Evolutionary conservation across 2,329 filamentous ascomycete species (phyloP), one percentile per base, ranked within the genome.

Genomic region (Penicillium sp.): DNA sequence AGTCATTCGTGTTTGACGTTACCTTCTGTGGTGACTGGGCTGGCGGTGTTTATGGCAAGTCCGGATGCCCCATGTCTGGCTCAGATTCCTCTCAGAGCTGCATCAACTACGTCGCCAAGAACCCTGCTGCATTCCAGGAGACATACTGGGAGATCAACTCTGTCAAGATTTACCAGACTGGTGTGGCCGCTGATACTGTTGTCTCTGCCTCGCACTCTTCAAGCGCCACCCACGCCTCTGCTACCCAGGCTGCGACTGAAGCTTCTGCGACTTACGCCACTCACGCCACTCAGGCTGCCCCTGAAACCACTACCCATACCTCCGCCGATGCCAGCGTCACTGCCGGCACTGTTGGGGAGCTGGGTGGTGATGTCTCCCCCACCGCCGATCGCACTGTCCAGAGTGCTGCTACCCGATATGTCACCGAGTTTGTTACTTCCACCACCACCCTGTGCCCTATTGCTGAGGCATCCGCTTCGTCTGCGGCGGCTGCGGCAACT

Each of bases 101-200:
- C 77, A 74, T 87, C 39, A 85, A 86, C 35, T 96, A 86, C 72
- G 92, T 96, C 27, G 82, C 82, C 46, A 77, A 82, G 62, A 89
- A 94, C 73, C 89, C 92, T 0, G 70, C 76, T 9, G 87, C 81
- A 24, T 96, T 94, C 73, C 75, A 79, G 51, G 82, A 95, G 40
- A 85, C 90, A 1, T 96, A 89, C 79, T 96, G 91, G 90, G 79
- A 87, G 60, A 84, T 96, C 75, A 89, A 89, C 72, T 87, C 82
- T 22, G 79, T 92, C 71, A 87, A 85, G 76, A 82, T 91, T n/a
- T 92, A 82, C 69, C 66, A 75, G 60, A 56, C 61, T 11, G 69
- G 69, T 1, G 63, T 60, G 27, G 61, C 62, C 22, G 54, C 40
- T 6, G 57, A 33, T 11, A 40, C 50, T 9, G 36, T 60, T 35